Base-by-base conservation (phyloP, 805 yeast genomes). In the Candida verbasci region DNA sequence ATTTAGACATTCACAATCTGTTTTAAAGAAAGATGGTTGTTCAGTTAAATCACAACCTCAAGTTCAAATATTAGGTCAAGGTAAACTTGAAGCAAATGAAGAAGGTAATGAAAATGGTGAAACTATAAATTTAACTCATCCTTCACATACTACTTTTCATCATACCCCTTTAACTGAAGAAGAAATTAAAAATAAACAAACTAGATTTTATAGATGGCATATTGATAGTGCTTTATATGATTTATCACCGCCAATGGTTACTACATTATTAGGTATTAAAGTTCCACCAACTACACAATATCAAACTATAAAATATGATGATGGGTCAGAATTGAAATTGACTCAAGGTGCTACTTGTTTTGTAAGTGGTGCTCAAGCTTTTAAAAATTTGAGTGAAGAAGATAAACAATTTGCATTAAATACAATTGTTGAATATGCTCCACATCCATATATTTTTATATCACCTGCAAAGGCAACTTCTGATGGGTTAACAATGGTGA, bases 171-270 rank as follows among this genome's bases (percentile, higher is more conserved):
- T 87, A 43, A 65, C 80, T 12, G 72, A 74, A n/a, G 80, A 78
- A 30, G 77, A 86, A 46, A 74, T 82, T 44, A 74, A 68, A 64
- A 35, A 53, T 1, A 76, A 80, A 35, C 74, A 75, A 57, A 87
- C 96, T 2, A 72, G 94, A 49, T 87, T 80, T 58, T 87, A 86
- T 73, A 76, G 96, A 62, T 87, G 96, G 96, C 96, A 87, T 62
- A 86, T 87, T 46, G 96, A 87, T 60, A 81, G 93, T 24, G 96
- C 96, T 4, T 70, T 87, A 27, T 87, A 87, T 52, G 95, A 77
- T 24, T 71, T 86, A 48, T 77, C 89, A 11, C 95, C 96, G 20
- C 96, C 96, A 21, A 76, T 82, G 47, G 84, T 82, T 24, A 87
- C 96, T 10, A 86, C 95, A 2, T 70, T 87, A 43, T 68, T 87